Base-by-base conservation (phyloP, 1,284 basidiomycete species). In the Cryptococcus floricola region DNA sequence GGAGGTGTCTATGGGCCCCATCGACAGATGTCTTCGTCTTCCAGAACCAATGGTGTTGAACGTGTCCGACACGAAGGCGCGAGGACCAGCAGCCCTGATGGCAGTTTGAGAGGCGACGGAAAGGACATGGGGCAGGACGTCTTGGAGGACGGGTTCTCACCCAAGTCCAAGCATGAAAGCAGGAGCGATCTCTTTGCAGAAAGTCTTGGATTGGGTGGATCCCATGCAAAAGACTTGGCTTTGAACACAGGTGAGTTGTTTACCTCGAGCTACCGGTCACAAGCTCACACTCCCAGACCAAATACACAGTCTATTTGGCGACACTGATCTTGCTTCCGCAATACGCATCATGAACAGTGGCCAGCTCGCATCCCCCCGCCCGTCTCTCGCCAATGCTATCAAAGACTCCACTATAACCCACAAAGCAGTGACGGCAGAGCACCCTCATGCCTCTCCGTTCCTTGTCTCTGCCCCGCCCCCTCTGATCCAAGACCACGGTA, bases 401-500 rank as follows among this genome's bases (percentile, higher is more conserved):
- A 27, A 39, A 50, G 27, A 54, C 52, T 53, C 38, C 51, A 28
- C 48, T 50, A 12, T 47, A 59, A 9, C 53, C 46, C 10, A 51
- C 63, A 3, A 46, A 56, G 38, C 53, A 49, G 6, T 19, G 52
- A 5, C 47, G 48, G 13, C 47, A 54, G 3, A 42, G 41, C 19
- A 9, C 27, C 48, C 34, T 39, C 57, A 53, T 14, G 39, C 34
- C 1, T 60, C 65, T 6, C 69, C 69, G 0, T 73, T 58, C 56
- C 65, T 71, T 28, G 69, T 68, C 5, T 68, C 71, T 4, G 71
- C 71, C 4, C 71, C 71, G 27, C 69, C 71, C 5, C 57, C 71
- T 25, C 55, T 71, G 8, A 71, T 64, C 4, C 54, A 43, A 38
- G 58, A 60, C 28, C 54, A 44, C 39, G 58, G 46, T 60, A 56